Conservation (phyloP, 768 basidiomycete species). For the Phanerodontia chrysosporium region DNA sequence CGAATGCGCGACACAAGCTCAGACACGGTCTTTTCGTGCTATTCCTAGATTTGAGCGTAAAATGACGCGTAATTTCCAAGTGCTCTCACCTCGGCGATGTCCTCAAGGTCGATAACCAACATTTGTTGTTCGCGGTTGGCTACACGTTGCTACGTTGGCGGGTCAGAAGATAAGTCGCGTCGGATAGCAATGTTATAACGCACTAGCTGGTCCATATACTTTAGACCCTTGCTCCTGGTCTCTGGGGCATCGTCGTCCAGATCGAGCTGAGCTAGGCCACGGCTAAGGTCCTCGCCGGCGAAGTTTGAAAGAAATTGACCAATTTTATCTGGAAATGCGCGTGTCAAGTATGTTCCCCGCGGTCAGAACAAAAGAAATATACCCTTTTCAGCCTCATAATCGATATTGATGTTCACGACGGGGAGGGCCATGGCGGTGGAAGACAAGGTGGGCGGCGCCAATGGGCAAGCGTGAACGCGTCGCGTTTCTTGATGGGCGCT, state of each 20-base stretch:
- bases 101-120: constrained; percentile 85
- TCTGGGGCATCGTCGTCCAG: constrained; percentile 48
- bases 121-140: constrained; percentile 92
- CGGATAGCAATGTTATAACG: constrained; percentile 21
- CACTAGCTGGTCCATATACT: constrained; percentile 86
- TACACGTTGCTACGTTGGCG: constrained; percentile 67
- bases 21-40: constrained; percentile 69
- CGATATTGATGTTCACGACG: constrained; percentile 52
- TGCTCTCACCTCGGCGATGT: constrained; percentile 63
- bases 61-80: constrained; percentile 1
- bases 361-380: background rate
- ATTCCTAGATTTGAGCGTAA: constrained; percentile 11
- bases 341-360: too few species aligned
- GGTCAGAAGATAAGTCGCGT: background rate
- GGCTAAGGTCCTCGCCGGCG: constrained; percentile 61
- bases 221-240: constrained; percentile 41
- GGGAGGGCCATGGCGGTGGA: constrained; percentile 58
- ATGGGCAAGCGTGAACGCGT: constrained; percentile 17
- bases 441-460: constrained; percentile 20
- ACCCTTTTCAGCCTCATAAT: constrained; percentile 76
- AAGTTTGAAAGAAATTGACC: constrained; percentile 67
- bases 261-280: constrained; percentile 65
- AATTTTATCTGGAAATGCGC: constrained; percentile 51
- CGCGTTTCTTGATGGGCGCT: background rate
- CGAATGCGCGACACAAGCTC: constrained; percentile 79